A percentile compares a stretch with the other conserved stretches of the same genome.
Conservation (phyloP, 73 alveolate genomes). For the Diophrys appendiculata region DNA sequence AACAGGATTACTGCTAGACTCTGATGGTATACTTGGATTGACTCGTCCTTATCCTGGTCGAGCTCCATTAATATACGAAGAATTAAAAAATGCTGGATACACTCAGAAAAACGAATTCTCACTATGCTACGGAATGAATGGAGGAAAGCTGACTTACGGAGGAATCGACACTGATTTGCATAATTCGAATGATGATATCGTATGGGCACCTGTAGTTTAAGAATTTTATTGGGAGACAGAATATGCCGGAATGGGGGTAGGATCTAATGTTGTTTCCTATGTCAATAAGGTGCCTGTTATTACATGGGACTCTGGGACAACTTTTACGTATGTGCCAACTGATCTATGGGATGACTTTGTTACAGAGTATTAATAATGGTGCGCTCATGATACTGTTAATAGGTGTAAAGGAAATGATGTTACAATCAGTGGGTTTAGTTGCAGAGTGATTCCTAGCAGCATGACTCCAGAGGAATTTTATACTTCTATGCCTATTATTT, state of each 20-base stretch:
- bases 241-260: not conserved
- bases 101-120: not conserved
- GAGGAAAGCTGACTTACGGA: not conserved
- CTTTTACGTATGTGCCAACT: not conserved
- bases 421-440: too few relatives aligned
- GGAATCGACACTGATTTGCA: not conserved
- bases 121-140: not conserved
- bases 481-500: too few relatives aligned
- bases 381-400: not conserved
- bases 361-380: not conserved
- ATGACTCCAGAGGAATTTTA: too few relatives aligned
- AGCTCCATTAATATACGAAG: not conserved
- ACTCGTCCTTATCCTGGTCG: not conserved
- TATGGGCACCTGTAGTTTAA: not conserved
- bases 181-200: not conserved
- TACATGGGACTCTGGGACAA: not conserved
- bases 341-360: not conserved
- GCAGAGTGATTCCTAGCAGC: too few relatives aligned
- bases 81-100: not conserved
- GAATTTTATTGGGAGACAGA: not conserved
- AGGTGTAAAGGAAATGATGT: not conserved
- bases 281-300: not conserved
- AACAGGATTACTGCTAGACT: not conserved
- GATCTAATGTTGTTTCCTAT: not conserved
- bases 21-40: not conserved